phyloP scores from a whole-genome alignment of 208 protist species.

The Polymyxa betae region DNA sequence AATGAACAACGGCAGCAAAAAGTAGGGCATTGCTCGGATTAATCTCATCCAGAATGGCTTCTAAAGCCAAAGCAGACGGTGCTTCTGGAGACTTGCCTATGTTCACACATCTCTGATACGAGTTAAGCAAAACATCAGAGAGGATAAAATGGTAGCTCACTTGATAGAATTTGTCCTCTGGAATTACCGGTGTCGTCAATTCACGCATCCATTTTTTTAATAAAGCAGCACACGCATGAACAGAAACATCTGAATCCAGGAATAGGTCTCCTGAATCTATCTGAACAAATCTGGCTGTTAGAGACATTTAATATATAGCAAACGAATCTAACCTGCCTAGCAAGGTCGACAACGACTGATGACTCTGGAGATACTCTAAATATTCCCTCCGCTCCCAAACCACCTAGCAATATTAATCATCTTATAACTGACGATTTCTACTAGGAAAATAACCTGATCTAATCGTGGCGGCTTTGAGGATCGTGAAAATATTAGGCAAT shows the following conservation, averaged over 20 bases:
- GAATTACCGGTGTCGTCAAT: slow-evolving; percentile 10
- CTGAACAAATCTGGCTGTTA: neutral
- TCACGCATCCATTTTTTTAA: slow-evolving; percentile 49
- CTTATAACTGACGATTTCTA: neutral
- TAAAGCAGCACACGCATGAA: neutral
- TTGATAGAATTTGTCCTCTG: neutral
- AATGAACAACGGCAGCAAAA: neutral
- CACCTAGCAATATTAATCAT: neutral
- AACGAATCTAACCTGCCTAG: neutral
- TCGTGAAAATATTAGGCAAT: slow-evolving; percentile 38
- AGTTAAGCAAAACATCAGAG: neutral
- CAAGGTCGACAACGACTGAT: slow-evolving; percentile 32
- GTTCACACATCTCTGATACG: neutral
- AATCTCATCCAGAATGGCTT: neutral
- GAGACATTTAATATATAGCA: neutral
- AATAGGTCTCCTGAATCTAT: slow-evolving; percentile 1
- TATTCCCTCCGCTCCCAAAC: neutral
- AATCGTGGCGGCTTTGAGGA: slow-evolving; percentile 1
- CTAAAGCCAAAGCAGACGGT: neutral
- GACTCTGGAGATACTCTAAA: slow-evolving; percentile 8
- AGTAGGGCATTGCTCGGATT: neutral
- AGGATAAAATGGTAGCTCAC: neutral
- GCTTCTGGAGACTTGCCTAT: neutral
- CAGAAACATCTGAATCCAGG: neutral
- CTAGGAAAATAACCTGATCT: neutral